phyloP scores from a whole-genome alignment of 306 rosid genomes.

The Inga laurina region DNA sequence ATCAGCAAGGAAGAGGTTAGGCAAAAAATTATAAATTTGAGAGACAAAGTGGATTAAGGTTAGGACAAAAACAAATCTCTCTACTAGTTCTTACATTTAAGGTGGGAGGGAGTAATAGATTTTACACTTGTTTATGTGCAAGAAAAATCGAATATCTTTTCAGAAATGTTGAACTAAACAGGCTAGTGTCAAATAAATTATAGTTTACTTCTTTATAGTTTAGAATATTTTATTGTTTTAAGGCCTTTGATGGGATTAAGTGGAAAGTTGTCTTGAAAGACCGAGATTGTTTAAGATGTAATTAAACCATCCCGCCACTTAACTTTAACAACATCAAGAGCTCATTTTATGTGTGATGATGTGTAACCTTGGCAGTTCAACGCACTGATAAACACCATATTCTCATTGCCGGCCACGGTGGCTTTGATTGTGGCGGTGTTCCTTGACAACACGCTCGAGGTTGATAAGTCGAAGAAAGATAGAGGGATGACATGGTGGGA shows the following conservation, averaged over 20 bases:
- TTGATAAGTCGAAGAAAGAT: slow-evolving; percentile 81
- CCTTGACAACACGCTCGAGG: too few species aligned
- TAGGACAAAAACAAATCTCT: too few species aligned
- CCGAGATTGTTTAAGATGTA: background rate
- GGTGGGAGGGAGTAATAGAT: too few species aligned
- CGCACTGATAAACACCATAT: slow-evolving; percentile 84
- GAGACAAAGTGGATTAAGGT: too few species aligned
- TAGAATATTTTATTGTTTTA: background rate
- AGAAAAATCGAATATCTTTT: too few species aligned
- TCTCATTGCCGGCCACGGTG: slow-evolving; percentile 80
- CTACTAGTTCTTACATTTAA: too few species aligned
- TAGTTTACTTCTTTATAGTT: background rate
- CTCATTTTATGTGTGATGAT: background rate
- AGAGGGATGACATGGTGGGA: slow-evolving; percentile 99
- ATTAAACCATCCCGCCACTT: background rate
- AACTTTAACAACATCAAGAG: background rate
- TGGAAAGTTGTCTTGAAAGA: background rate
- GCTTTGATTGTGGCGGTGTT: slow-evolving; percentile 19
- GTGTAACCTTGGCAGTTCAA: slow-evolving; percentile 66
- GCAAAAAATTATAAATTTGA: too few species aligned
- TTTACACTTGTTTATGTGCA: too few species aligned
- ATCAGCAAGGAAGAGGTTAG: too few species aligned
- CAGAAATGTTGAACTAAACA: too few species aligned
- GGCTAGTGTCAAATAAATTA: too few species aligned
- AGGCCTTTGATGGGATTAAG: background rate